Percentiles rank a stretch among this genome's conserved stretches.
phyloP scores from a whole-genome alignment of 352 stramenopile species.

The Globisporangium heterothallicum region DNA sequence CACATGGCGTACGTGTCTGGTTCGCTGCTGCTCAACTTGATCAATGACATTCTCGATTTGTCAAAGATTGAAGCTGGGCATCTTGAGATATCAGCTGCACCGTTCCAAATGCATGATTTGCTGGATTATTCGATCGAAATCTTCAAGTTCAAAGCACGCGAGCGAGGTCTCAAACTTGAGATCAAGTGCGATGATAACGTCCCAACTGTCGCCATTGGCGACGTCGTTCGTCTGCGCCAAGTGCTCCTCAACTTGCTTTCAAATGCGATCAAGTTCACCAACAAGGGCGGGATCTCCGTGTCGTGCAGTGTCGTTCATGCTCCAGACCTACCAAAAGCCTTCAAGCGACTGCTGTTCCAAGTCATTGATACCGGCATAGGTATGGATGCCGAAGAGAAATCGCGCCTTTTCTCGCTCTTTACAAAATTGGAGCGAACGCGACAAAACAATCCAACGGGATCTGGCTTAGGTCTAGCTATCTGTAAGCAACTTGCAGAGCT shows the following conservation, averaged over 20 bases:
- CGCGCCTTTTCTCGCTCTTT: slow-evolving; percentile 75
- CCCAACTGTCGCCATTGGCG: slow-evolving; percentile 63
- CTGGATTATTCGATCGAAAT: slow-evolving; percentile 88
- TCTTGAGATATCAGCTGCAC: slow-evolving; percentile 81
- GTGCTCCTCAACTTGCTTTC: slow-evolving; percentile 79
- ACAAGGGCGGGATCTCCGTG: slow-evolving; percentile 75
- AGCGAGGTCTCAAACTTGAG: slow-evolving; percentile 84
- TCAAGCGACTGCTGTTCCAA: slow-evolving; percentile 78
- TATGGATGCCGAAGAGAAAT: slow-evolving; percentile 81
- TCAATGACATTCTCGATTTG: slow-evolving; percentile 91
- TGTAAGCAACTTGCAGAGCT: slow-evolving; percentile 86
- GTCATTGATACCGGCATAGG: slow-evolving; percentile 82
- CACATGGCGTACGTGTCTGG: slow-evolving; percentile 85
- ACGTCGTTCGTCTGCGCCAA: slow-evolving; percentile 74
- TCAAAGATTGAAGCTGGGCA: slow-evolving; percentile 92
- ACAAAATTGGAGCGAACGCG: slow-evolving; percentile 75
- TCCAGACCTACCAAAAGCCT: slow-evolving; percentile 48
- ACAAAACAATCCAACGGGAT: slow-evolving; percentile 86
- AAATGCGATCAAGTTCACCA: slow-evolving; percentile 88
- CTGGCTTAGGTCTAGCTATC: slow-evolving; percentile 79
- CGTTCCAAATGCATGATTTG: slow-evolving; percentile 77
- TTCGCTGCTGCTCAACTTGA: slow-evolving; percentile 86
- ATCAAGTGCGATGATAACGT: slow-evolving; percentile 60
- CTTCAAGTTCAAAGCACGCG: slow-evolving; percentile 85
- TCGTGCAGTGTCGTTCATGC: slow-evolving; percentile 65